These are phyloP conservation scores for Globisporangium paddicum DNA, from an alignment of 352 stramenopile species.

Conservation along the genomic window DNA sequence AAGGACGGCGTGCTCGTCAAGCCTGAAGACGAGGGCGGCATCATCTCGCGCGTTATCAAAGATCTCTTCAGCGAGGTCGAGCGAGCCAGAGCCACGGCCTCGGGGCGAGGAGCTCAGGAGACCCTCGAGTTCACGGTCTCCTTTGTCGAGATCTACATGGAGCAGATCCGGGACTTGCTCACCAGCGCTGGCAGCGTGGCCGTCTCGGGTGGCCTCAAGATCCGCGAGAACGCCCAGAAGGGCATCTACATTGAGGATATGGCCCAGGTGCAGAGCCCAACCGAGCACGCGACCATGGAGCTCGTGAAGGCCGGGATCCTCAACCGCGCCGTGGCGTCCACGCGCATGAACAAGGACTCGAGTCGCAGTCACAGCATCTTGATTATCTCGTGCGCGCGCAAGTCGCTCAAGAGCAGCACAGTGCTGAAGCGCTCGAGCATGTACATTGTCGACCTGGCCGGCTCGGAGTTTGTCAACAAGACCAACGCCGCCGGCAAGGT, in stretches of 20 bases:
- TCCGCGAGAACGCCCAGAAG: slow-evolving; percentile 59
- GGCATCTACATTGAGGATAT: slow-evolving; percentile 81
- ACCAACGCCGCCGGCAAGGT: slow-evolving; percentile 73
- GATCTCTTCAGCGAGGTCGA: slow-evolving; percentile 43
- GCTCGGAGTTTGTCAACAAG: slow-evolving; percentile 84
- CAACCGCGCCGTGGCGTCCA: slow-evolving; percentile 66
- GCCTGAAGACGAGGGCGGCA: slow-evolving; percentile 50
- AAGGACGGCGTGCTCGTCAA: slow-evolving; percentile 57
- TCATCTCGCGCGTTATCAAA: slow-evolving; percentile 56
- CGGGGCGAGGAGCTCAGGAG: background rate
- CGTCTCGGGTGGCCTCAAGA: slow-evolving; percentile 43
- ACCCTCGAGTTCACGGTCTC: slow-evolving; percentile 55
- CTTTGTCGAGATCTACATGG: slow-evolving; percentile 89
- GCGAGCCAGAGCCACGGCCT: slow-evolving; percentile 11
- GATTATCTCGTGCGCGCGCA: slow-evolving; percentile 46
- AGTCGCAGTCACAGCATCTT: slow-evolving; percentile 75
- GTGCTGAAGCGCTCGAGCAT: slow-evolving; percentile 49
- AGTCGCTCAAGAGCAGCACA: slow-evolving; percentile 15
- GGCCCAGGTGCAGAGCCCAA: slow-evolving; percentile 33
- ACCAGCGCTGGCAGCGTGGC: slow-evolving; percentile 3
- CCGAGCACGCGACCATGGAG: slow-evolving; percentile 50
- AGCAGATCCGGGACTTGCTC: slow-evolving; percentile 78
- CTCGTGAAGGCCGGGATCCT: slow-evolving; percentile 54
- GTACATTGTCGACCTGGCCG: slow-evolving; percentile 83
- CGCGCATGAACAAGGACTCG: slow-evolving; percentile 90